Conservation (phyloP, 352 stramenopile species). For the Phytophthora aleatoria region DNA sequence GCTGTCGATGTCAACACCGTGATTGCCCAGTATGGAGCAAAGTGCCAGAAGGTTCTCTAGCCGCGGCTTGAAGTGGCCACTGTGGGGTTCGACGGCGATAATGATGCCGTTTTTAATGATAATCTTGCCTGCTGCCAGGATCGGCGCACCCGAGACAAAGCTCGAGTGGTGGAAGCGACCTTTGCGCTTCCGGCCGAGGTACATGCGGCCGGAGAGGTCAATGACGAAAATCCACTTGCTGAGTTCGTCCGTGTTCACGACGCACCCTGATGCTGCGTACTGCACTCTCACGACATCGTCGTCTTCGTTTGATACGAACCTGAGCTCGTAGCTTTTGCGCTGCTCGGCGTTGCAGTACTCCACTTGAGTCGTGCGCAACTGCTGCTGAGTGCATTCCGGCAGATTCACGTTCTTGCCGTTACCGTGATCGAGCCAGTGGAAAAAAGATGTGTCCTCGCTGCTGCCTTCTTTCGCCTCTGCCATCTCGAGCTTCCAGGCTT, state of each 20-base stretch:
- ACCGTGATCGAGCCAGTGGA: constrained; percentile 75
- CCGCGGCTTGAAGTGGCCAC: constrained; percentile 74
- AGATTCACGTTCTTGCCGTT: constrained; percentile 48
- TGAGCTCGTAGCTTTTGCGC: constrained; percentile 48
- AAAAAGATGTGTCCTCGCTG: constrained; percentile 51
- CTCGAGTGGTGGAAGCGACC: constrained; percentile 81
- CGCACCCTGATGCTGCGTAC: constrained; percentile 39
- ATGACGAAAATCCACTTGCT: constrained; percentile 88
- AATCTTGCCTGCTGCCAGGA: constrained; percentile 70
- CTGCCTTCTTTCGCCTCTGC: neutral
- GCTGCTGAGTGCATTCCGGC: constrained; percentile 55
- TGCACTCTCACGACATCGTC: constrained; percentile 17
- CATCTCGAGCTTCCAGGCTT: constrained; percentile 63
- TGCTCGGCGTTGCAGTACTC: constrained; percentile 55
- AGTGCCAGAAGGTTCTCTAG: constrained; percentile 54
- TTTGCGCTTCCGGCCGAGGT: constrained; percentile 75
- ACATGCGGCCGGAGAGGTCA: constrained; percentile 45
- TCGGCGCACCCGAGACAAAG: constrained; percentile 67
- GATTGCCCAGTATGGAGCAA: constrained; percentile 39
- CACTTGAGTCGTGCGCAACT: constrained; percentile 51
- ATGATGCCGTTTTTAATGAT: constrained; percentile 64
- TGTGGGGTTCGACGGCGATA: constrained; percentile 70
- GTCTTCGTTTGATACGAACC: constrained; percentile 32
- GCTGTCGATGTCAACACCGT: constrained; percentile 44
- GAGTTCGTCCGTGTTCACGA: constrained; percentile 59